Evolutionary conservation across 345 rosid genomes (phyloP), one percentile per base, ranked within the genome.

Genomic region (Eucalyptus regnans): DNA sequence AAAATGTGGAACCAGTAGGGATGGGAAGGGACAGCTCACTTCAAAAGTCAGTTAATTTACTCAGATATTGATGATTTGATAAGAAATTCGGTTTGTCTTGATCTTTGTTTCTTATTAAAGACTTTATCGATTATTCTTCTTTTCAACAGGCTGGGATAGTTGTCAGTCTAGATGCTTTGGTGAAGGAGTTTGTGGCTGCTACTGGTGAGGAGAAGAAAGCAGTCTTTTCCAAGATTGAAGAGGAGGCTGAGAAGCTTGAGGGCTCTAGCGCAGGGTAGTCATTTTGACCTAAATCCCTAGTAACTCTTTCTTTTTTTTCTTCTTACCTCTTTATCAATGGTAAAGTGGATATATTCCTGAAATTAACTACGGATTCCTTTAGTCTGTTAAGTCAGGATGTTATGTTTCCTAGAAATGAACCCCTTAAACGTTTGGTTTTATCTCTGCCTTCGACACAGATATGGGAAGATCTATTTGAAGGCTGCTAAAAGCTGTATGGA

Each of bases 181-280:
- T 95, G 87, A 97, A 97, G 92, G 99, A 96, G 90, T 95, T 98
- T 62, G 92, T 96, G 62, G 96, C 96, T 90, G 98, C 99, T 20
- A 86, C 93, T 87, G 88, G 89, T 89, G 98, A 94, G 52, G 97
- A 96, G 93, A 97, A 96, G 94, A 96, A 94, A 91, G 90, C 95
- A 89, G 88, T 94, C 87, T 92, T 93, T 89, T 90, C 97, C 50
- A 93, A 89, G 88, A 92, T 98, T 3, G 99, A 96, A 89, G 95
- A 93, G 92, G 99, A 96, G 94, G 96, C 93, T 87, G 93, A 89
- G 88, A 96, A 92, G 90, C 97, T 98, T 51, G 87, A 94, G 92
- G 99, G 99, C 27, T 94, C 95, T 51, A 4, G 93, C 54, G 92
- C 91, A 52, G 97, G 96, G 99, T 97, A 94, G 50, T 87, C 54